Evolutionary conservation across 2,329 filamentous ascomycete genomes (phyloP).

Genomic region (Aspergillus fumigatus): DNA sequence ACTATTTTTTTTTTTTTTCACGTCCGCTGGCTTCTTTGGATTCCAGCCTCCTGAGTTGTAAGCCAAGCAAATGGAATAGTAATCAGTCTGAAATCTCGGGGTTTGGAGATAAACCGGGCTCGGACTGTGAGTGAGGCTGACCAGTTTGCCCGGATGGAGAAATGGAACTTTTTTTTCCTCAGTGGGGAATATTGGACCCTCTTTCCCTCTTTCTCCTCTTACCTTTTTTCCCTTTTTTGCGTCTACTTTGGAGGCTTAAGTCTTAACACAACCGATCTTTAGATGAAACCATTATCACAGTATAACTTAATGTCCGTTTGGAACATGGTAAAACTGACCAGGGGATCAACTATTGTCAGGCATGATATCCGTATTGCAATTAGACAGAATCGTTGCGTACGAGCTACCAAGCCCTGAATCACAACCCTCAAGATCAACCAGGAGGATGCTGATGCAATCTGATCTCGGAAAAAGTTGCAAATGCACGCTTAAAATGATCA

Average conservation of each 20-base stretch:
- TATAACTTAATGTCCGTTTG: not conserved
- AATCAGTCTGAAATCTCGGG: too few relatives aligned
- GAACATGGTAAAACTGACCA: not conserved
- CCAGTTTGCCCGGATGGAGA: too few relatives aligned
- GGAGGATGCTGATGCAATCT: not conserved
- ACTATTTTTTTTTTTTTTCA: not conserved
- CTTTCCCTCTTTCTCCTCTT: not conserved
- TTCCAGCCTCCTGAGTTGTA: too few relatives aligned
- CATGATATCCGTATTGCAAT: too few relatives aligned
- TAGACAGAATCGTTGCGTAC: too few relatives aligned
- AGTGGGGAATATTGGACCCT: not conserved
- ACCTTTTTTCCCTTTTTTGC: too few relatives aligned
- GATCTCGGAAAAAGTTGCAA: not conserved
- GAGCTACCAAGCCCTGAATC: too few relatives aligned
- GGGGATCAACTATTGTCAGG: not conserved
- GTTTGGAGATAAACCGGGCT: too few relatives aligned
- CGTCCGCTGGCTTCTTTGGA: too few relatives aligned
- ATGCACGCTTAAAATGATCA: not conserved
- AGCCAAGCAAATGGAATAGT: too few relatives aligned
- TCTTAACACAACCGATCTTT: not conserved
- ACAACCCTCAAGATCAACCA: not conserved
- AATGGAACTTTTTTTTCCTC: slow-evolving; percentile 3
- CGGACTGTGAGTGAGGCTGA: too few relatives aligned
- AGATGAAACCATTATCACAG: not conserved
- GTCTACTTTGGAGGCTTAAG: not conserved